phyloP scores from a whole-genome alignment of 208 protist species.

The Acanthamoeba lenticulata region DNA sequence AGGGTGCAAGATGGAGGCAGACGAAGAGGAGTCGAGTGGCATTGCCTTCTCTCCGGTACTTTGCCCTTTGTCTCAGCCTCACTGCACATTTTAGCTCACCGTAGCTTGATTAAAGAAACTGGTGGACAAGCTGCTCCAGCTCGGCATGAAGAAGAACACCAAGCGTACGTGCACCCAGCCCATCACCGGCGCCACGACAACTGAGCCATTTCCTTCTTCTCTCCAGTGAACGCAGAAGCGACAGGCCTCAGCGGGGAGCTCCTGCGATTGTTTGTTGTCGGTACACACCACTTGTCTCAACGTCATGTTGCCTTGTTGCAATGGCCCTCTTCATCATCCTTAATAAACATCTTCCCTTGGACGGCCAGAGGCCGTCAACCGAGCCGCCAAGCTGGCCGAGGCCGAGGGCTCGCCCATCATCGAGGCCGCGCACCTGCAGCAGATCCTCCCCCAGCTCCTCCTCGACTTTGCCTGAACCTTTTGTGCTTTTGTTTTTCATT shows the following conservation, averaged over 20 bases:
- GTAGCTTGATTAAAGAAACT: no score
- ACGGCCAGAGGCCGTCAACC: constrained; percentile 57
- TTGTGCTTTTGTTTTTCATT: no score
- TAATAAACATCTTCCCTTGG: no score
- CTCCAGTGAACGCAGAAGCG: constrained; percentile 33
- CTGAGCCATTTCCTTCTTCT: no score
- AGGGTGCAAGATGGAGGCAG: no score
- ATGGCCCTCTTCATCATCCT: background rate
- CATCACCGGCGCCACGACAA: no score
- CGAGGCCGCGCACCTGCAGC: constrained; percentile 6
- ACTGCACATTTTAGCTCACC: no score
- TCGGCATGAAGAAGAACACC: constrained; percentile 24
- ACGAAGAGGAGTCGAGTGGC: no score
- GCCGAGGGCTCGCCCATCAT: constrained; percentile 30
- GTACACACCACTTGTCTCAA: background rate
- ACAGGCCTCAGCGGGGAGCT: background rate
- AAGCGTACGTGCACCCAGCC: background rate
- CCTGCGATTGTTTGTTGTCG: constrained; percentile 33
- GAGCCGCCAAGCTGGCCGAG: constrained; percentile 43
- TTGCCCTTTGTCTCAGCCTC: no score
- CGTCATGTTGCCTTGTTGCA: background rate
- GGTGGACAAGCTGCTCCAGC: background rate
- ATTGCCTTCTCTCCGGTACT: no score
- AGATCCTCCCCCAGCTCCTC: constrained; percentile 44
- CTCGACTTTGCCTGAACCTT: constrained; percentile 37